Percentiles rank a stretch among this genome's conserved stretches.
Evolutionary conservation across 768 basidiomycete species (phyloP).

Genomic region (Artomyces pyxidatus): DNA sequence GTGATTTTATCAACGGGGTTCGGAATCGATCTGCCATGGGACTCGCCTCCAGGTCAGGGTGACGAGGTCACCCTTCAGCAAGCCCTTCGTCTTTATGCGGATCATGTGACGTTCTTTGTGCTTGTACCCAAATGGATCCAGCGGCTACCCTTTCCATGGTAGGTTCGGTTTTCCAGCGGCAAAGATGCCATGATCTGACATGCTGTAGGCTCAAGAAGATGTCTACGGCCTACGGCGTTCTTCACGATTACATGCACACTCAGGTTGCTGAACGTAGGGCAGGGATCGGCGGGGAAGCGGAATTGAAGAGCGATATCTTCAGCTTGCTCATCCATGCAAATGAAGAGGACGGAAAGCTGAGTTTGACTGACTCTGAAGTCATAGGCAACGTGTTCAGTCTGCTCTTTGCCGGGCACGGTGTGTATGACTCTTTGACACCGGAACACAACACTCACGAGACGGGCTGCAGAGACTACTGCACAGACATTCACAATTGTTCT

Average conservation of each 20-base stretch:
- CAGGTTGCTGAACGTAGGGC: conserved; percentile 9
- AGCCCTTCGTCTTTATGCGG: conserved; percentile 1
- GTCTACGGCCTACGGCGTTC: not conserved
- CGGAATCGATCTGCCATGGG: not conserved
- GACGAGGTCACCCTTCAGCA: conserved; percentile 3
- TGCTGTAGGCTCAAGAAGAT: not conserved
- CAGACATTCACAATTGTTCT: not conserved
- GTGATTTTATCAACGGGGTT: not conserved
- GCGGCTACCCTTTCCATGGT: conserved; percentile 3
- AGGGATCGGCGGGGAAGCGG: not conserved
- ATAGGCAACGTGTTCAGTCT: not conserved
- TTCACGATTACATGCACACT: conserved; percentile 2
- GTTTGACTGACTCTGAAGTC: conserved; percentile 5
- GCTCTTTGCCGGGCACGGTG: not conserved
- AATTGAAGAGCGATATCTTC: conserved; percentile 6
- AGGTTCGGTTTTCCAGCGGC: too few species aligned
- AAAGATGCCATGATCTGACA: too few species aligned
- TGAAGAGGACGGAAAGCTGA: conserved; percentile 6
- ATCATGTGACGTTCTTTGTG: not conserved
- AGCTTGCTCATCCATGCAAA: conserved; percentile 13
- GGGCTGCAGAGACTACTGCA: not conserved
- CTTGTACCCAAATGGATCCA: not conserved
- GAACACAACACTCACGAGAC: not conserved
- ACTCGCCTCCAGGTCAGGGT: too few species aligned
- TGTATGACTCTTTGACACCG: not conserved